Evolutionary conservation across 441 rosid species (phyloP), one percentile per base, ranked within the genome.

Genomic region (Manihot esculenta): DNA sequence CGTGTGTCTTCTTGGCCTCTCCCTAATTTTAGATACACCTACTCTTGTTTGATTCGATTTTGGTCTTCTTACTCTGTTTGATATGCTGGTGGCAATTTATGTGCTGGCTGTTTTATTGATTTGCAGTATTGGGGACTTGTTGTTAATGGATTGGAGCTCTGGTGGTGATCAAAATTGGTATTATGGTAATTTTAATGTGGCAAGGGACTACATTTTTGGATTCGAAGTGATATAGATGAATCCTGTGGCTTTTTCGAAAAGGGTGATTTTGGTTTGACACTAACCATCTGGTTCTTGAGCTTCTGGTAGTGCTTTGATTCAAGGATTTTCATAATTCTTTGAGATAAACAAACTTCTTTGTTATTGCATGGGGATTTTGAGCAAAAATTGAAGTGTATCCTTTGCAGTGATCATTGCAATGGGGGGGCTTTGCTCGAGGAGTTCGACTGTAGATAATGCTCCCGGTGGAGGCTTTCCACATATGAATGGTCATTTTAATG

Each of bases 391-490:
- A 72, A 67, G 38, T 67, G 18, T 55, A 33, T 60, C 67, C 23
- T 68, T 66, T 9, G 21, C 9, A 53, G 78, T 72, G 69, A 75
- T 76, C 71, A 65, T 47, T 66, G 70, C 75, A 69, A 94, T 95
- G 98, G 99, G 99, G 74, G 99, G 97, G 82, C 85, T 95, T 83
- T 93, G 99, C 89, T 93, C 99, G 78, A 88, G 94, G 94, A 87
- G 95, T 75, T 86, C 95, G 55, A 84, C 86, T 84, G 90, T 93
- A 81, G 93, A 92, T 83, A 88, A 87, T 85, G 94, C 89, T 87
- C 94, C 93, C 83, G 82, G 93, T 82, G 93, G 90, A 85, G 86
- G 85, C 91, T 88, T 88, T 73, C 80, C 86, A 3, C 81, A 80
- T 76, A 77, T 72, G 51, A 91, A 91, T 82, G 97, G 90, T 68